Evolutionary conservation across 345 rosid species (phyloP).

Genomic region (Eucalyptus regnans): DNA sequence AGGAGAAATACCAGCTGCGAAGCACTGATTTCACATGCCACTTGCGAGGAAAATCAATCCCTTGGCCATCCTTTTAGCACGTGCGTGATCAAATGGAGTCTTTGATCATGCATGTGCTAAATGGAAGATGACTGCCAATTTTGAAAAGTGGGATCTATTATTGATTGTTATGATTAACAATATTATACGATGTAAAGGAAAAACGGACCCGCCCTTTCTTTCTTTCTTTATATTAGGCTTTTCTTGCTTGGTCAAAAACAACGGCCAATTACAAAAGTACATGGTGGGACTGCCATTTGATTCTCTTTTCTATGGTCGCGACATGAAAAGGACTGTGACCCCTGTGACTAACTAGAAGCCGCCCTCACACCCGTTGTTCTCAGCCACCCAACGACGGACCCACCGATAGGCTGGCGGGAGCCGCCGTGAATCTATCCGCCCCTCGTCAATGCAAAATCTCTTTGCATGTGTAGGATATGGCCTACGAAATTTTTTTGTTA

Average conservation of each 20-base stretch:
- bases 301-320: not conserved
- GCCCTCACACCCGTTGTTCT: not conserved
- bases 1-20: not conserved
- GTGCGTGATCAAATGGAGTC: not conserved
- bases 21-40: not conserved
- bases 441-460: not conserved
- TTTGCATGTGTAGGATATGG: not conserved
- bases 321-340: not conserved
- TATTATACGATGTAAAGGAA: not conserved
- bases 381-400: not conserved
- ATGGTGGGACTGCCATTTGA: not conserved
- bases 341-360: not conserved
- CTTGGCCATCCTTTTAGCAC: not conserved
- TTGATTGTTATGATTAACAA: not conserved
- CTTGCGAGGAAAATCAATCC: not conserved
- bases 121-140: not conserved
- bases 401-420: not conserved
- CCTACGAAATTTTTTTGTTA: not conserved
- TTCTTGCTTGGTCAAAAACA: not conserved
- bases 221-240: not conserved
- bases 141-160: not conserved
- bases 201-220: not conserved
- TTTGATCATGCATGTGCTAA: rapidly evolving
- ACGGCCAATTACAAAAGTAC: not conserved
- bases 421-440: not conserved